Conservation (phyloP, 495 filamentous ascomycete genomes). For the Penicillium roqueforti region DNA sequence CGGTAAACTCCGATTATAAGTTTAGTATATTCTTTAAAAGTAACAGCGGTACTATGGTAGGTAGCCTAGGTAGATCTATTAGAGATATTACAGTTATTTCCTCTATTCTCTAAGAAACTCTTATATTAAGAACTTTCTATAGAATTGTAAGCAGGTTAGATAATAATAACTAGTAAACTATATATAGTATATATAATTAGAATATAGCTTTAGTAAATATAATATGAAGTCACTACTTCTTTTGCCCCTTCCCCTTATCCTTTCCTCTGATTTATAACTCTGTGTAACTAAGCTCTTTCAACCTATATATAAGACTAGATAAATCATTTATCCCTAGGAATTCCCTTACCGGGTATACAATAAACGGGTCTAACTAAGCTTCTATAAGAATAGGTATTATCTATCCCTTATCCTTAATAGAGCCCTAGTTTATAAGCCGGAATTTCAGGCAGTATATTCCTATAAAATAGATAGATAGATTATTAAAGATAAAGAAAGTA, state of each 20-base stretch:
- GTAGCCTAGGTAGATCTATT: too few species aligned
- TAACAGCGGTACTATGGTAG: too few species aligned
- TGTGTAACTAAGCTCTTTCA: constrained; percentile 43
- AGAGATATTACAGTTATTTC: too few species aligned
- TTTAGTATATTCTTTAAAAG: too few species aligned
- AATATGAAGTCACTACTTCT: constrained; percentile 20
- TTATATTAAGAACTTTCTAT: too few species aligned
- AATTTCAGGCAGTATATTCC: constrained; percentile 81
- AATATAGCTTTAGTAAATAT: too few species aligned
- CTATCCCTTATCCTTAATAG: constrained; percentile 47
- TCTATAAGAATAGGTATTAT: constrained; percentile 59
- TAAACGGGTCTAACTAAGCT: constrained; percentile 72
- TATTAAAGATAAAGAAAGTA: constrained; percentile 88
- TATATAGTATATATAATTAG: too few species aligned
- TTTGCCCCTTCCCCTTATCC: constrained; percentile 40
- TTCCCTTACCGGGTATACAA: constrained; percentile 92
- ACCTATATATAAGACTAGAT: constrained; percentile 32
- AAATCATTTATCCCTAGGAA: constrained; percentile 83
- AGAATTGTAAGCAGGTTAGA: too few species aligned
- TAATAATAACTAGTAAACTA: too few species aligned
- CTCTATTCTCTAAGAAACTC: too few species aligned
- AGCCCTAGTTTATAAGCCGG: constrained; percentile 66
- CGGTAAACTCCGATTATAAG: too few species aligned
- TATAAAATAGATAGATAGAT: constrained; percentile 87
- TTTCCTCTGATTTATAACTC: constrained; percentile 44